phyloP scores from a whole-genome alignment of 129 eudicot species.

The Sambucus nigra region DNA sequence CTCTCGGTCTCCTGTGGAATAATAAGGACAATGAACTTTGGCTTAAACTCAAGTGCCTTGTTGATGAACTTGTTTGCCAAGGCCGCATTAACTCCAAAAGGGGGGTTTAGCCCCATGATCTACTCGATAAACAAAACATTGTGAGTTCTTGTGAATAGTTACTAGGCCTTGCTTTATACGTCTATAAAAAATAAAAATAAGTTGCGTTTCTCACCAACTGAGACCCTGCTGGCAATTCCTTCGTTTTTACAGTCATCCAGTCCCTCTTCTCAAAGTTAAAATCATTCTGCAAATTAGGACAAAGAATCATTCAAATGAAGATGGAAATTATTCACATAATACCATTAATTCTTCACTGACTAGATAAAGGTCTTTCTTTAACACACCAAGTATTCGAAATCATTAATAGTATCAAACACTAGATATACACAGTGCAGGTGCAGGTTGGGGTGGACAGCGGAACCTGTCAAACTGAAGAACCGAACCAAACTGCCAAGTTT shows the following conservation, averaged over 20 bases:
- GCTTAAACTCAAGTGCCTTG: constrained; percentile 63
- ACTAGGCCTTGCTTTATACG: background rate
- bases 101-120: constrained; percentile 96
- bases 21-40: constrained; percentile 75
- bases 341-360: background rate
- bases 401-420: no score
- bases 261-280: constrained; percentile 74
- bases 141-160: background rate
- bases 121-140: constrained; percentile 15
- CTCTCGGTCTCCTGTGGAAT: constrained; percentile 65
- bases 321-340: background rate
- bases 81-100: constrained; percentile 56
- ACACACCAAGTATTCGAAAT: no score
- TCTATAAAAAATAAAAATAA: background rate
- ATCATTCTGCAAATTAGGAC: constrained; percentile 49
- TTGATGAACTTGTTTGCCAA: constrained; percentile 74
- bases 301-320: background rate
- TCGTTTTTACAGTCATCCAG: constrained; percentile 52
- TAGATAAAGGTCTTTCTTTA: background rate
- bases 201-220: constrained; percentile 37
- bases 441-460: background rate
- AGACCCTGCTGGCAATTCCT: constrained; percentile 61
- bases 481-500: no score
- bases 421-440: background rate
- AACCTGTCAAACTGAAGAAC: background rate